Evolutionary conservation across 257 asterid genomes (phyloP).

Genomic region (Oldenlandia corymbosa): DNA sequence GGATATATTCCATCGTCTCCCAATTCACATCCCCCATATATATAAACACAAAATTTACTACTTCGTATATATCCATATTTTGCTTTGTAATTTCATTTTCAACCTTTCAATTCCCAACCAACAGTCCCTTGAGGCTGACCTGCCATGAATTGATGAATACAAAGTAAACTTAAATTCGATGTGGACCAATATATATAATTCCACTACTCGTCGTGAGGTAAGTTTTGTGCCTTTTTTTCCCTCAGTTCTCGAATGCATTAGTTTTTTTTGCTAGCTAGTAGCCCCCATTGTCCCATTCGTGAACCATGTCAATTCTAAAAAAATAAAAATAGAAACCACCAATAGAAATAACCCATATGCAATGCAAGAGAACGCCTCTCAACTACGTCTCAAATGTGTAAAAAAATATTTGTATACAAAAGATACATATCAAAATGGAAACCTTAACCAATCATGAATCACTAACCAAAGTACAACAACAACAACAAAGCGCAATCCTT

Average conservation of each 20-base stretch:
- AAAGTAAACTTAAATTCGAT: not conserved
- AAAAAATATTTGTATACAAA: no score
- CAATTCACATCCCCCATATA: no score
- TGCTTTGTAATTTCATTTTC: not conserved
- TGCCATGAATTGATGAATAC: not conserved
- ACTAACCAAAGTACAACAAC: constrained; percentile 11
- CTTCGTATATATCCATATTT: not conserved
- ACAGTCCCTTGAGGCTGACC: not conserved
- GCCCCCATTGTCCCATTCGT: not conserved
- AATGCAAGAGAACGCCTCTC: not conserved
- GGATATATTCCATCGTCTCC: no score
- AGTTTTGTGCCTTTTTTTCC: no score
- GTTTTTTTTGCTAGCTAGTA: no score
- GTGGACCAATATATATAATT: no score
- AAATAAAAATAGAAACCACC: not conserved
- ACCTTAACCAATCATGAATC: constrained; percentile 27
- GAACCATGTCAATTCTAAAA: no score
- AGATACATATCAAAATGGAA: constrained; percentile 9
- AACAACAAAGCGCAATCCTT: constrained; percentile 16
- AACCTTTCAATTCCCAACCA: constrained; percentile 2
- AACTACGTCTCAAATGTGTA: not conserved
- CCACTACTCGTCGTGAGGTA: no score
- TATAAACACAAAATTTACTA: no score
- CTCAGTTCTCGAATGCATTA: no score
- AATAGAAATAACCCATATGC: not conserved